Conservation (phyloP, 768 basidiomycete genomes). For the Mycena vulgaris region DNA sequence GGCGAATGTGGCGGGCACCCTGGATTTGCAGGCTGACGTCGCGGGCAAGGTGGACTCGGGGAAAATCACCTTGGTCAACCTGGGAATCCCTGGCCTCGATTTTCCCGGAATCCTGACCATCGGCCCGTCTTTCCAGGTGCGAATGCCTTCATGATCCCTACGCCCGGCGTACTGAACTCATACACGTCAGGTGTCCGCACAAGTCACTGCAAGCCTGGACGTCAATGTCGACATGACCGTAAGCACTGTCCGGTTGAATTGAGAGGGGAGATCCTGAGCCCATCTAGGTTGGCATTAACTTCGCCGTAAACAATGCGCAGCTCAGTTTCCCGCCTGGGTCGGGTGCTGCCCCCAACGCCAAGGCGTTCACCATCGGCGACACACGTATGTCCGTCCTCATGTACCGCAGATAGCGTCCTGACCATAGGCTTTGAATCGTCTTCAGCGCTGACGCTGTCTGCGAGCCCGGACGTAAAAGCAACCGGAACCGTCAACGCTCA, state of each 20-base stretch:
- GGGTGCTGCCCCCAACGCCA: background rate
- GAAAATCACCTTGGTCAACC: slow-evolving; percentile 31
- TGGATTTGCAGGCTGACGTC: slow-evolving; percentile 36
- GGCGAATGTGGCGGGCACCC: slow-evolving; percentile 38
- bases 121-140: background rate
- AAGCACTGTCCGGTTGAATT: no score
- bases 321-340: slow-evolving; percentile 9
- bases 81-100: slow-evolving; percentile 41
- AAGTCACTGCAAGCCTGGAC: background rate
- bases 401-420: background rate
- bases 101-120: slow-evolving; percentile 34
- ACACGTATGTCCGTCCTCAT: slow-evolving; percentile 18
- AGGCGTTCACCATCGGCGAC: slow-evolving; percentile 17
- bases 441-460: slow-evolving; percentile 42
- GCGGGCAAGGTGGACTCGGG: no score
- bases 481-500: no score
- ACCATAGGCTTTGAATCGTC: background rate
- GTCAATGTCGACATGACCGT: slow-evolving; percentile 37
- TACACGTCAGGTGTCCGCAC: background rate
- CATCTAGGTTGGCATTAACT: slow-evolving; percentile 43
- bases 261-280: no score
- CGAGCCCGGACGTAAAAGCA: slow-evolving; percentile 32
- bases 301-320: slow-evolving; percentile 35
- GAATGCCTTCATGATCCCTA: no score
- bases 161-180: background rate